phyloP scores from a whole-genome alignment of 2,329 filamentous ascomycete species.

The Ascochyta pisi region DNA sequence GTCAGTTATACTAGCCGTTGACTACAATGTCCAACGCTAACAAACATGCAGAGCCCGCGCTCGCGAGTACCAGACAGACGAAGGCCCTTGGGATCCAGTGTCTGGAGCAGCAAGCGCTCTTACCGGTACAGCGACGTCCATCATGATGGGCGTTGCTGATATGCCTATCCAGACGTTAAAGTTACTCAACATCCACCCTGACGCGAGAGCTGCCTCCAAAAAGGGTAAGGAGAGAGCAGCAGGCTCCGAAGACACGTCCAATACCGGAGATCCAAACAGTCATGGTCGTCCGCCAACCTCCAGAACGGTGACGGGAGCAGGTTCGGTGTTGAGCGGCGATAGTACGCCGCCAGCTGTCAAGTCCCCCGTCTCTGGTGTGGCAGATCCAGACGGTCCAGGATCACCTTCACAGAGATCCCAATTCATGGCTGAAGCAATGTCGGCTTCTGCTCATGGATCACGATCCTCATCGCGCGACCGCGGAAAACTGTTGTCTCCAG shows the following conservation, averaged over 20 bases:
- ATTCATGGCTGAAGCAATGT: constrained; percentile 45
- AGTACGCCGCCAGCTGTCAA: constrained; percentile 28
- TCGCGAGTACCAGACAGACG: constrained; percentile 49
- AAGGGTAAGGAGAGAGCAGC: constrained; percentile 37
- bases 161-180: constrained; percentile 64
- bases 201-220: constrained; percentile 30
- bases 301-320: constrained; percentile 21
- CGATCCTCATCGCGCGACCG: constrained; percentile 37
- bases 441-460: constrained; percentile 38
- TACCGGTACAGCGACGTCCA: constrained; percentile 79
- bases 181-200: constrained; percentile 54
- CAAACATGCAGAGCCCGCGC: constrained; percentile 39
- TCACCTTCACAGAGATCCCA: constrained; percentile 33
- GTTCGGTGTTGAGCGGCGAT: constrained; percentile 27
- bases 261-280: constrained; percentile 23
- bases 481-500: constrained; percentile 10
- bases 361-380: constrained; percentile 15
- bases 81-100: constrained; percentile 50
- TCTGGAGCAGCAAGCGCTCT: constrained; percentile 72
- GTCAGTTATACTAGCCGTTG: constrained; percentile 28
- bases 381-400: constrained; percentile 24
- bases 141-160: constrained; percentile 84
- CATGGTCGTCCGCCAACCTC: constrained; percentile 21
- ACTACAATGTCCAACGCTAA: constrained; percentile 13
- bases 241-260: constrained; percentile 17